phyloP scores from a whole-genome alignment of 352 stramenopile genomes.

The Aphanomyces cochlioides region DNA sequence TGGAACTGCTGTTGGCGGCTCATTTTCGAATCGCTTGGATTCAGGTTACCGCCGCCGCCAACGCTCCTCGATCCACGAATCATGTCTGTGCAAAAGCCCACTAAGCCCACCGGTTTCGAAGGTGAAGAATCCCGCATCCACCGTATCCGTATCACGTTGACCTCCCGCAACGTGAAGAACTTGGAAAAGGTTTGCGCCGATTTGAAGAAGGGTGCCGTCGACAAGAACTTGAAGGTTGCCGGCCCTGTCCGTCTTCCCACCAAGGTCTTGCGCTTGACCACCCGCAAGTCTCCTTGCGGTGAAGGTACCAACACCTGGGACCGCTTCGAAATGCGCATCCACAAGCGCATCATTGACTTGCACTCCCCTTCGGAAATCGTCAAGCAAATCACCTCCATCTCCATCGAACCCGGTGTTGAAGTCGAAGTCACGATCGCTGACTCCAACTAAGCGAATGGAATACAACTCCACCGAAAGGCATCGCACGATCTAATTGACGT shows the following conservation, averaged over 20 bases:
- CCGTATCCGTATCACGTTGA: slow-evolving; percentile 99
- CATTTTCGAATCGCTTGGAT: slow-evolving; percentile 63
- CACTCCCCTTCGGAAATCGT: slow-evolving; percentile 98
- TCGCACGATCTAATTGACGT: not conserved
- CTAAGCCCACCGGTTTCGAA: slow-evolving; percentile 85
- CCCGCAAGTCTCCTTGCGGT: slow-evolving; percentile 97
- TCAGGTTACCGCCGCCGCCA: slow-evolving; percentile 89
- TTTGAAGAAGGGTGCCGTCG: slow-evolving; percentile 96
- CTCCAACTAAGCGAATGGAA: slow-evolving; percentile 54
- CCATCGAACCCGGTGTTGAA: slow-evolving; percentile 98
- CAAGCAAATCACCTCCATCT: slow-evolving; percentile 99
- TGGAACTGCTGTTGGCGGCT: not conserved
- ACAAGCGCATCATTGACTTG: slow-evolving; percentile 99
- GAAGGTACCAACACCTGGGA: slow-evolving; percentile 99
- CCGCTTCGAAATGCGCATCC: slow-evolving; percentile 98
- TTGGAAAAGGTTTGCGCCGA: slow-evolving; percentile 99
- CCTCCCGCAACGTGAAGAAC: slow-evolving; percentile 98
- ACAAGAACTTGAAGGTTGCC: slow-evolving; percentile 98
- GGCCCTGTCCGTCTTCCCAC: slow-evolving; percentile 98
- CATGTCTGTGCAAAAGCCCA: slow-evolving; percentile 70
- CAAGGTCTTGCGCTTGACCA: slow-evolving; percentile 98
- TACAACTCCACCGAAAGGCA: slow-evolving; percentile 1
- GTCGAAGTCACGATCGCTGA: slow-evolving; percentile 98
- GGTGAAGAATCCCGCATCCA: slow-evolving; percentile 86
- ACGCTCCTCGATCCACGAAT: slow-evolving; percentile 74